These are phyloP conservation scores for Primulina huaijiensis DNA, from an alignment of 257 asterid species.

Conservation along the genomic window DNA sequence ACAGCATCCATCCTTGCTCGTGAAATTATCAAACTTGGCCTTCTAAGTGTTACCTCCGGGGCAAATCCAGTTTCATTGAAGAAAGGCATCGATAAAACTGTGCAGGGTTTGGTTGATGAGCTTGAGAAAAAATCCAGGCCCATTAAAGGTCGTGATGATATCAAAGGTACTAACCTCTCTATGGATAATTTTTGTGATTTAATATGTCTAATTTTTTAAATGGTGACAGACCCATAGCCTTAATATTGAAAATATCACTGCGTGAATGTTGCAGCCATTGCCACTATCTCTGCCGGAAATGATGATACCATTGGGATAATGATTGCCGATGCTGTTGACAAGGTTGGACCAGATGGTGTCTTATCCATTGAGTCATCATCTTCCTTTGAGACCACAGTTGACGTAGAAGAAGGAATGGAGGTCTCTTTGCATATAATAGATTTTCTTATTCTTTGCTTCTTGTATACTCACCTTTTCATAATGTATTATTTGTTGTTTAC, in stretches of 20 bases:
- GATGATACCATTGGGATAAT: slow-evolving; percentile 77
- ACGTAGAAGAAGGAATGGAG: slow-evolving; percentile 99
- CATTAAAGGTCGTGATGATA: slow-evolving; percentile 89
- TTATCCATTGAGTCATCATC: slow-evolving; percentile 95
- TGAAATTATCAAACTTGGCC: slow-evolving; percentile 90
- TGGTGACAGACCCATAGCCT: slow-evolving; percentile 5
- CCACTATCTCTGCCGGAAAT: slow-evolving; percentile 89
- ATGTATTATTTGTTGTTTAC: slow-evolving; percentile 18
- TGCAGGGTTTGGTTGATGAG: slow-evolving; percentile 64
- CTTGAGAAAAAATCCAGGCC: slow-evolving; percentile 90
- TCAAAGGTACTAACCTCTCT: slow-evolving; percentile 52
- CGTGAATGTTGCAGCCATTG: slow-evolving; percentile 57
- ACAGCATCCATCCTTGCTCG: slow-evolving; percentile 96
- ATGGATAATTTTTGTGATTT: neutral
- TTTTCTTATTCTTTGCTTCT: neutral
- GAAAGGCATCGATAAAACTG: slow-evolving; percentile 93
- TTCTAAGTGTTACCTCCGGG: slow-evolving; percentile 90
- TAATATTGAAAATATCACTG: neutral
- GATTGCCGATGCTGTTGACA: slow-evolving; percentile 97
- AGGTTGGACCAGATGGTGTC: slow-evolving; percentile 99
- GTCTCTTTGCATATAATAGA: slow-evolving; percentile 31
- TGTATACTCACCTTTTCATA: neutral
- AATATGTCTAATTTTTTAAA: neutral
- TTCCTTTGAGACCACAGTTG: slow-evolving; percentile 91
- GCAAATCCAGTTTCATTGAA: slow-evolving; percentile 91